A percentile compares a stretch with the other conserved stretches of the same genome.
These are phyloP conservation scores for Linnemannia elongata DNA, from an alignment of 192 early-diverging fungal species.

Conservation along the genomic window DNA sequence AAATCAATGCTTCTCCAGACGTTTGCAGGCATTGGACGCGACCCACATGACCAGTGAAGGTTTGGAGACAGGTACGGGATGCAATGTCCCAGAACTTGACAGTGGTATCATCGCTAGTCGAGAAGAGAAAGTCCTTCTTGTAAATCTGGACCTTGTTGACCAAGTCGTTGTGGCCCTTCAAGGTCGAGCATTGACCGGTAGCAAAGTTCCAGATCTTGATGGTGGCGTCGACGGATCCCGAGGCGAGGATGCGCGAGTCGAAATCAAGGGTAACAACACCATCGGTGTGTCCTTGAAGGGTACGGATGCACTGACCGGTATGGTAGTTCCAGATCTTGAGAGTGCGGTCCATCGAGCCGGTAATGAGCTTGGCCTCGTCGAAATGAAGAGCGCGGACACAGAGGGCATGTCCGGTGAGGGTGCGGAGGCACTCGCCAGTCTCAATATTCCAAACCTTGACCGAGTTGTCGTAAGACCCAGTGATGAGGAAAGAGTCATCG, in stretches of 20 bases:
- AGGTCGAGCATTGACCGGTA: constrained; percentile 72
- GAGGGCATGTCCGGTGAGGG: constrained; percentile 86
- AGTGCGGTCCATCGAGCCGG: constrained; percentile 93
- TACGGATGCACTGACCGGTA: constrained; percentile 88
- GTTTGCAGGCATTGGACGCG: constrained; percentile 74
- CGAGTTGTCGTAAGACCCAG: constrained; percentile 91
- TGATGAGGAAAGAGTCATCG: constrained; percentile 84
- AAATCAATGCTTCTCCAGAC: constrained; percentile 41
- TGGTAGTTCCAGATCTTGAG: constrained; percentile 95
- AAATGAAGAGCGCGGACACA: constrained; percentile 92
- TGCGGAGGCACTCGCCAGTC: constrained; percentile 80
- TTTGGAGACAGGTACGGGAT: constrained; percentile 74
- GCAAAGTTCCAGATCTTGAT: constrained; percentile 90
- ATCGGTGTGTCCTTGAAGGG: constrained; percentile 79
- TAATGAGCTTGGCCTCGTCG: constrained; percentile 95
- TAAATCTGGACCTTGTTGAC: constrained; percentile 91
- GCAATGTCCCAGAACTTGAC: constrained; percentile 88
- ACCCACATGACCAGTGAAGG: constrained; percentile 77
- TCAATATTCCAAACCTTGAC: constrained; percentile 93
- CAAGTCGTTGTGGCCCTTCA: constrained; percentile 90
- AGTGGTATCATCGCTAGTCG: constrained; percentile 90
- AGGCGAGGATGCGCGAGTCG: constrained; percentile 80
- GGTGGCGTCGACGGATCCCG: constrained; percentile 85
- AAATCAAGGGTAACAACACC: constrained; percentile 90
- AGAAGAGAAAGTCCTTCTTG: constrained; percentile 76